phyloP scores from a whole-genome alignment of 129 eudicot species.

The Deinandra increscens region DNA sequence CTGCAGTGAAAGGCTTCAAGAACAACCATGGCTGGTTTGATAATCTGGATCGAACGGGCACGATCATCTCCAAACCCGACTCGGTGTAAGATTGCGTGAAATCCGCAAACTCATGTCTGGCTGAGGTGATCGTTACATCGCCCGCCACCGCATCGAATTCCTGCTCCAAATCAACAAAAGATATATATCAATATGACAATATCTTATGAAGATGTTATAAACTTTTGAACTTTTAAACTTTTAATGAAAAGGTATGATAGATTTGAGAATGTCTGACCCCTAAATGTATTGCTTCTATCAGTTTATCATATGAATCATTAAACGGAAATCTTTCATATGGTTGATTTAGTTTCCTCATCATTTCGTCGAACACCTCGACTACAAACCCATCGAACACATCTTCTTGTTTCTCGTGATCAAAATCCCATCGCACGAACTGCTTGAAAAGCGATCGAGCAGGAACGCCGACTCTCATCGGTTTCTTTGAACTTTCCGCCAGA shows the following conservation, averaged over 20 bases:
- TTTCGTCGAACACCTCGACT: slow-evolving; percentile 40
- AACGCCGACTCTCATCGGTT: slow-evolving; percentile 41
- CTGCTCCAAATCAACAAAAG: slow-evolving; percentile 27
- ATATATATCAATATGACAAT: neutral
- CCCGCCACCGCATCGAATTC: slow-evolving; percentile 58
- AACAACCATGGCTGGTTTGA: slow-evolving; percentile 44
- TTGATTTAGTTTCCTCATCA: slow-evolving; percentile 23
- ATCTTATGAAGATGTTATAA: too few relatives aligned
- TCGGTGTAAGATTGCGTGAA: slow-evolving; percentile 59
- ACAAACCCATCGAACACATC: slow-evolving; percentile 36
- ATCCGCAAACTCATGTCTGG: slow-evolving; percentile 34
- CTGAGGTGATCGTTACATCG: slow-evolving; percentile 40
- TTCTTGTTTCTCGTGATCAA: slow-evolving; percentile 8
- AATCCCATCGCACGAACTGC: slow-evolving; percentile 44
- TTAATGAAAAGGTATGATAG: too few relatives aligned
- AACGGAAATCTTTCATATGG: slow-evolving; percentile 22
- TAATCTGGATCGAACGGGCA: slow-evolving; percentile 33
- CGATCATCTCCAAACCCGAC: slow-evolving; percentile 53
- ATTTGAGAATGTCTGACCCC: slow-evolving; percentile 24
- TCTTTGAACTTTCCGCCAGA: slow-evolving; percentile 31
- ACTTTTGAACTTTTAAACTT: too few relatives aligned
- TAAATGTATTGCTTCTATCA: slow-evolving; percentile 31
- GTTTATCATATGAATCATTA: slow-evolving; percentile 29
- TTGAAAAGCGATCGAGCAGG: slow-evolving; percentile 39
- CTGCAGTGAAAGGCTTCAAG: slow-evolving; percentile 51